Percentiles rank a stretch among this genome's conserved stretches.
phyloP scores from a whole-genome alignment of 2,329 filamentous ascomycete species.

The Chaetomium sp. region DNA sequence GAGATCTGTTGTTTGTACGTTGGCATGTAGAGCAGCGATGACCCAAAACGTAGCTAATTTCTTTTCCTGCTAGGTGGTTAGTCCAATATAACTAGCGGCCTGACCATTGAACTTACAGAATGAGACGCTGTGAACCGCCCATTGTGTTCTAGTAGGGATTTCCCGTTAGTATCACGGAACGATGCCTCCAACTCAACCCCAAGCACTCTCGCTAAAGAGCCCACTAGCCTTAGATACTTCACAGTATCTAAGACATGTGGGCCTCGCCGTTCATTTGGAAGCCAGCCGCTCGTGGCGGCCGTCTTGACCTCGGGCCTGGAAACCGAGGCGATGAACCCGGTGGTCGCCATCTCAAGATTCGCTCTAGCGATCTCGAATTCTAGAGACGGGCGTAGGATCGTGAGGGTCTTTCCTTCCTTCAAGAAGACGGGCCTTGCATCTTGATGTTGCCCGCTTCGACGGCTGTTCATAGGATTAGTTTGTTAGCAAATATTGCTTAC shows the following conservation, averaged over 20 bases:
- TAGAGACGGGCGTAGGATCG: background rate
- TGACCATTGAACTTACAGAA: background rate
- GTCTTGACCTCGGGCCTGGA: background rate
- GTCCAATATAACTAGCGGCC: background rate
- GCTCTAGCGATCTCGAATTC: background rate
- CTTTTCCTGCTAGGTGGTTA: slow-evolving; percentile 14
- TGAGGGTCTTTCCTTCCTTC: background rate
- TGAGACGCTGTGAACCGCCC: slow-evolving; percentile 11
- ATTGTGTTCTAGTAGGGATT: slow-evolving; percentile 2
- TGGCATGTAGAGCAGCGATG: slow-evolving; percentile 4
- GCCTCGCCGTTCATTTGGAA: background rate
- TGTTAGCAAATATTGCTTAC: background rate
- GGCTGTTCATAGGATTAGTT: background rate
- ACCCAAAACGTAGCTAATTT: slow-evolving; percentile 15
- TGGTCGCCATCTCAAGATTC: slow-evolving; percentile 4
- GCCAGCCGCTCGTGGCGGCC: slow-evolving; percentile 18
- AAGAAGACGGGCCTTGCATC: background rate
- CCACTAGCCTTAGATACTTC: slow-evolving; percentile 12
- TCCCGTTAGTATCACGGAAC: slow-evolving; percentile 2
- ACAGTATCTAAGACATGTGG: slow-evolving; percentile 10
- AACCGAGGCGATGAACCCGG: slow-evolving; percentile 12
- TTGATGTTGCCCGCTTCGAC: background rate
- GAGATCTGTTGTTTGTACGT: slow-evolving; percentile 7
- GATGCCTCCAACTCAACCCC: slow-evolving; percentile 3
- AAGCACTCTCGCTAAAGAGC: background rate